Evolutionary conservation across 169 alveolate genomes (phyloP).

Genomic region (Theileria annulata): DNA sequence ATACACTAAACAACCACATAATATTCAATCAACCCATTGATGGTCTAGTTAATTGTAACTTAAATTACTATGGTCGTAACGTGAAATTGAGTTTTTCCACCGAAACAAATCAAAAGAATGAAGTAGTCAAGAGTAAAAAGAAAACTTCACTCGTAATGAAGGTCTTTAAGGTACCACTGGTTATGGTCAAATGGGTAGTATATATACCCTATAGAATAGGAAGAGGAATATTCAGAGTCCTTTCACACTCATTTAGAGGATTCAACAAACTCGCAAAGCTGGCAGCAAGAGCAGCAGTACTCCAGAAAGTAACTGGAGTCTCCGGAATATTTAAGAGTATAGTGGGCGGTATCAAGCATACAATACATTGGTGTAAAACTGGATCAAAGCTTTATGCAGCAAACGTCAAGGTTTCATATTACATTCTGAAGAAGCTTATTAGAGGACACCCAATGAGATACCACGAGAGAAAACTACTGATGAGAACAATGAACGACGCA

Average conservation of each 20-base stretch:
- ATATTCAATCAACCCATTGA: too few species aligned
- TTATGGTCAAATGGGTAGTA: slow-evolving; percentile 36
- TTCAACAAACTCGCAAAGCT: slow-evolving; percentile 36
- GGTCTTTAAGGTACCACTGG: slow-evolving; percentile 23
- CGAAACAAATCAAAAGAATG: not conserved
- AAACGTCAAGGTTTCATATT: slow-evolving; percentile 76
- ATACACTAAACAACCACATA: too few species aligned
- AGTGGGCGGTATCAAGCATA: slow-evolving; percentile 64
- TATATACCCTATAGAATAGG: slow-evolving; percentile 47
- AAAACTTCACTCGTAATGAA: not conserved
- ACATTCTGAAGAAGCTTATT: slow-evolving; percentile 70
- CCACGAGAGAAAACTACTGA: slow-evolving; percentile 81
- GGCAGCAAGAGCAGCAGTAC: slow-evolving; percentile 58
- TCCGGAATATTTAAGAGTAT: slow-evolving; percentile 56
- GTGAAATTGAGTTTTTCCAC: not conserved
- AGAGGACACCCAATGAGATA: slow-evolving; percentile 82
- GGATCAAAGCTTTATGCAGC: slow-evolving; percentile 73
- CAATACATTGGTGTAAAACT: slow-evolving; percentile 81
- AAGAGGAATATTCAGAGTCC: slow-evolving; percentile 29
- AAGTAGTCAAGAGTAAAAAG: not conserved
- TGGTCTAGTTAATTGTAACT: not conserved
- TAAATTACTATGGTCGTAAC: not conserved
- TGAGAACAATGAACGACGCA: slow-evolving; percentile 82
- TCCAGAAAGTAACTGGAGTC: slow-evolving; percentile 51
- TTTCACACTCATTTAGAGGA: slow-evolving; percentile 30